Conservation (phyloP, 805 yeast genomes). For the Ogataea corticis region DNA sequence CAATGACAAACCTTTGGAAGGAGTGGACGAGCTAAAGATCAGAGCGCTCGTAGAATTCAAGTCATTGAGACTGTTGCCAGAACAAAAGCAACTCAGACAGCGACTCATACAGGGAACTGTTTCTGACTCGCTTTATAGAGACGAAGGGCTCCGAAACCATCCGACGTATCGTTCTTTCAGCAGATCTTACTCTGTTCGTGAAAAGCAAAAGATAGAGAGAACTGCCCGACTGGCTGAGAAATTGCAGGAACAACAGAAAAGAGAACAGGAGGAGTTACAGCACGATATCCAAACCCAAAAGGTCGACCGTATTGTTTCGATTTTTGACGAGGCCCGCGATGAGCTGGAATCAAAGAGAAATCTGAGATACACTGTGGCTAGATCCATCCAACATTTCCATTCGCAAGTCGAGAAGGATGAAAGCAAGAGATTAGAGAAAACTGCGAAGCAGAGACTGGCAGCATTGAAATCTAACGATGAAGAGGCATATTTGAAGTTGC, state of each 20-base stretch:
- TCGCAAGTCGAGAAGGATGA: conserved; percentile 69
- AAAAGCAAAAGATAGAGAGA: conserved; percentile 68
- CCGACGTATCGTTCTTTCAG: conserved; percentile 66
- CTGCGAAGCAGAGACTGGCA: conserved; percentile 85
- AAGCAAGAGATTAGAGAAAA: conserved; percentile 69
- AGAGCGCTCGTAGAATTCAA: conserved; percentile 70
- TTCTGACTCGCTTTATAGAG: conserved; percentile 49
- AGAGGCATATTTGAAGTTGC: conserved; percentile 79
- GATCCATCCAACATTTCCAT: conserved; percentile 49
- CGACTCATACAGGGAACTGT: conserved; percentile 43
- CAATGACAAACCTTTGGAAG: conserved; percentile 45
- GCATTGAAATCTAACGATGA: conserved; percentile 87
- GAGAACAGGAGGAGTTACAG: conserved; percentile 56
- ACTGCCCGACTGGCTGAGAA: conserved; percentile 77
- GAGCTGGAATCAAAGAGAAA: conserved; percentile 34
- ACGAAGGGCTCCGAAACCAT: conserved; percentile 50
- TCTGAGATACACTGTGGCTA: conserved; percentile 33
- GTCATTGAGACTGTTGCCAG: conserved; percentile 60
- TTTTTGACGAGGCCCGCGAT: conserved; percentile 31
- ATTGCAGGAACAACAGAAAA: conserved; percentile 67
- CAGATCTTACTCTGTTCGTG: conserved; percentile 65
- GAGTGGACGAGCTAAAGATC: conserved; percentile 60
- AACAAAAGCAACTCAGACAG: conserved; percentile 71
- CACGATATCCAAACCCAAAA: conserved; percentile 51
- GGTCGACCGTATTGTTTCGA: conserved; percentile 40